Evolutionary conservation across 169 alveolate species (phyloP), one percentile per base, ranked within the genome.

Genomic region (Plasmodium malariae): DNA sequence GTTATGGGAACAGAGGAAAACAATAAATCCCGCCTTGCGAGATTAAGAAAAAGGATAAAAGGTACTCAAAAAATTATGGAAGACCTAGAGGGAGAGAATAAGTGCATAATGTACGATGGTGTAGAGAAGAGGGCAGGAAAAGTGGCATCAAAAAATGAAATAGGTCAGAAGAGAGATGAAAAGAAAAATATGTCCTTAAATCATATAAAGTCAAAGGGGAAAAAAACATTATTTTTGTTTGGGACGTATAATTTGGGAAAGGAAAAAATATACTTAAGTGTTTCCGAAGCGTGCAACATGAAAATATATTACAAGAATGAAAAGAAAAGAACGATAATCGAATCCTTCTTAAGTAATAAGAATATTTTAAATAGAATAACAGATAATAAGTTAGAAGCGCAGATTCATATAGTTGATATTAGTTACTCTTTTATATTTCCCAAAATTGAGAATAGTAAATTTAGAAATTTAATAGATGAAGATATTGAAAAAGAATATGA

Each of bases 211-310:
- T 28, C 9, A 57, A 57, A 57, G 12, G 12, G 68, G 12, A 80
- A 73, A 11, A 86, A 69, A 49, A 72, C 88, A 9, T 71, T 86
- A 73, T 86, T 86, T 71, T 34, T 86, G 72, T 86, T 86, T 51
- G 92, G 92, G 17, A 72, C 92, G 2, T 86, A 86, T 63, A 72
- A 72, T 28, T 68, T 86, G 28, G 92, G 92, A 36, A 86, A 86
- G 55, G 92, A 86, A 49, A 72, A 73, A 72, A 49, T 86, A 45
- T 86, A 86, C 26, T 62, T 86, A 21, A 62, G 83, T 67, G 87
- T 86, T 9, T 72, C 92, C n/a, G 88, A 86, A 37, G 88, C 87
- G 17, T 86, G 87, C 32, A 65, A 72, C 45, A 86, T 86, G 92
- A 72, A 72, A 62, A 86, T 86, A 72, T 54, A 72, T 49, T 86